These are phyloP conservation scores for Trametes meyenii DNA, from an alignment of 768 basidiomycete genomes.

Conservation along the genomic window DNA sequence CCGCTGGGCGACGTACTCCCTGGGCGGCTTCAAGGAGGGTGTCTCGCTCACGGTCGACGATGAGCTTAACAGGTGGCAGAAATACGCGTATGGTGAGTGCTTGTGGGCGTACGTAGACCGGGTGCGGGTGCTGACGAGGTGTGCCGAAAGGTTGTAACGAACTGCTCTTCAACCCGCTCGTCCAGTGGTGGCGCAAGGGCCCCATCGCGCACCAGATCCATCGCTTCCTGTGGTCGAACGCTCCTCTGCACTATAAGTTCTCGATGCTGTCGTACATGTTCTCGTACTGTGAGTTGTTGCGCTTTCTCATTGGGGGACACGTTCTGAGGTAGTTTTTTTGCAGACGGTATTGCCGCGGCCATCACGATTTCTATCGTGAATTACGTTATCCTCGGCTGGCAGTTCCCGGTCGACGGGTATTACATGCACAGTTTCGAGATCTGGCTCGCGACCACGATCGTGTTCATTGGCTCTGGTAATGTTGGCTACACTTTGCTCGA, in stretches of 20 bases:
- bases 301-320: background rate
- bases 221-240: conserved; percentile 69
- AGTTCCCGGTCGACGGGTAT: conserved; percentile 71
- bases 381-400: conserved; percentile 74
- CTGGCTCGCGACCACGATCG: conserved; percentile 75
- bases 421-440: conserved; percentile 83
- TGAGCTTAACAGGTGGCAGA: conserved; percentile 92
- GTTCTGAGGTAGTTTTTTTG: background rate
- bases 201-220: conserved; percentile 83
- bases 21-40: conserved; percentile 88
- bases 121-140: conserved; percentile 8
- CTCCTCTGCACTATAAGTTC: conserved; percentile 53
- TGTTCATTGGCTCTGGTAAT: conserved; percentile 76
- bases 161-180: conserved; percentile 77
- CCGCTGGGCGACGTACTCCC: conserved; percentile 81
- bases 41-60: conserved; percentile 89
- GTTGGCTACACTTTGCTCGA: conserved; percentile 72
- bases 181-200: conserved; percentile 76
- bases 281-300: conserved; percentile 48
- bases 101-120: background rate
- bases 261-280: conserved; percentile 60
- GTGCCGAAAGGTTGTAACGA: conserved; percentile 60
- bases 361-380: conserved; percentile 71
- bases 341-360: conserved; percentile 63
- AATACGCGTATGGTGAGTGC: conserved; percentile 72